Evolutionary conservation across 129 eudicot genomes (phyloP), one percentile per base, ranked within the genome.

Genomic region (Sambucus nigra): DNA sequence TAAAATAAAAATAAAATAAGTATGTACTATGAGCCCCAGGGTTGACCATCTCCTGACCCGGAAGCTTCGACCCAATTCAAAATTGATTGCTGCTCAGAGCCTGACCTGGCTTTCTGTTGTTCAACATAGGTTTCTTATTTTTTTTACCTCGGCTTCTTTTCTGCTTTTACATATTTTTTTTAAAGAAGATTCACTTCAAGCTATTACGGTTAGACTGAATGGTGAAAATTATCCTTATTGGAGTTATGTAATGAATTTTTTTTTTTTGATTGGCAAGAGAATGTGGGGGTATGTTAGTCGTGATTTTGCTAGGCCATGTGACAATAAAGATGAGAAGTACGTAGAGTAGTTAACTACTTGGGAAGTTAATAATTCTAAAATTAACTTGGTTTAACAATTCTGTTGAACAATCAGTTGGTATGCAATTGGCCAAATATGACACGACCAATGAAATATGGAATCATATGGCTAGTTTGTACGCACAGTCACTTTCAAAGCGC

Each of bases 311-410:
- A 50, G 25, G 25, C 33, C 18, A 1, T 13, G 4, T 8, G 18
- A 50, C 25, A n/a, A 16, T 16, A 24, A 50, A n/a, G 26, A 22
- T 50, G 29, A 0, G n/a, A n/a, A n/a, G n/a, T n/a, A n/a, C n/a
- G n/a, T n/a, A 19, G 31, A 24, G 4, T 50, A 19, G 23, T 25
- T 15, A 13, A 9, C 10, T n/a, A 5, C 7, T 19, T 47, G 52
- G 25, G 52, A 50, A 15, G 25, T 21, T 2, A 15, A 24, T 6
- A 50, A 50, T 5, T 11, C 3, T 8, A 50, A 24, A 24, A 50
- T 50, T 24, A 50, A 47, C 18, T 21, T 50, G 29, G 55, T 21
- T 23, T 9, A 50, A 50, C 13, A 50, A 50, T 20, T 49, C 22
- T 49, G 29, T 10, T 19, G 24, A 3, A 8, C 12, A 21, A 17